These are phyloP conservation scores for Podospora didyma DNA, from an alignment of 495 filamentous ascomycete species.

Conservation along the genomic window DNA sequence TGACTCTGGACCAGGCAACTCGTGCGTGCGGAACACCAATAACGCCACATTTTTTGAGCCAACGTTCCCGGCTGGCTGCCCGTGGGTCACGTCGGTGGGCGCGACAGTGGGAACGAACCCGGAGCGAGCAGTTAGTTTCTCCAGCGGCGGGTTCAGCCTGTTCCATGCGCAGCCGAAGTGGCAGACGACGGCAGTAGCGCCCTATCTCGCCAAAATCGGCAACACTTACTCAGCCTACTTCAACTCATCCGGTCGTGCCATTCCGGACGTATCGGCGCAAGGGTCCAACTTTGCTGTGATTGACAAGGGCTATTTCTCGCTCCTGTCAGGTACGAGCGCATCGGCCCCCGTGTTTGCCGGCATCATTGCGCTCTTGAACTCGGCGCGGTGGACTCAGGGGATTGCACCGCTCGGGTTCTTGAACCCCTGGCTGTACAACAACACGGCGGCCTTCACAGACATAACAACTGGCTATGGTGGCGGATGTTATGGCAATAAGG, in stretches of 20 bases:
- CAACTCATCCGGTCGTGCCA: conserved; percentile 61
- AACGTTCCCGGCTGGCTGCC: conserved; percentile 49
- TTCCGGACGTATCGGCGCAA: conserved; percentile 71
- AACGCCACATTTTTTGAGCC: conserved; percentile 67
- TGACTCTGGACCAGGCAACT: conserved; percentile 65
- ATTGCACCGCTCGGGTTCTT: conserved; percentile 63
- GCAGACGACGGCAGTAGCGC: conserved; percentile 52
- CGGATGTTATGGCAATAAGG: conserved; percentile 52
- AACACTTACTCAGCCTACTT: conserved; percentile 20
- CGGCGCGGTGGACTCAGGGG: conserved; percentile 54
- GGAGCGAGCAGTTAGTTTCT: conserved; percentile 53
- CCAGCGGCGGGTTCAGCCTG: conserved; percentile 63
- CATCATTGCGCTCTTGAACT: conserved; percentile 64
- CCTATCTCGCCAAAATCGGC: conserved; percentile 37
- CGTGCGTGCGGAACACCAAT: conserved; percentile 65
- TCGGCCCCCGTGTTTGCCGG: conserved; percentile 60
- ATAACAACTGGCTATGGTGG: conserved; percentile 55
- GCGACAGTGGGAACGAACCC: conserved; percentile 58
- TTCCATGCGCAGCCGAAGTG: conserved; percentile 58
- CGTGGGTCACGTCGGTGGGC: conserved; percentile 72
- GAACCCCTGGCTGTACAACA: conserved; percentile 69
- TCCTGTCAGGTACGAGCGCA: conserved; percentile 58
- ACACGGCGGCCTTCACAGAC: conserved; percentile 55
- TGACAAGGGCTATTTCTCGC: conserved; percentile 4
- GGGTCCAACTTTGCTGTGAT: conserved; percentile 10